Percentiles rank a stretch among this genome's conserved stretches.
Conservation (phyloP, 2,329 filamentous ascomycete genomes). For the Zopfia rhizophila region DNA sequence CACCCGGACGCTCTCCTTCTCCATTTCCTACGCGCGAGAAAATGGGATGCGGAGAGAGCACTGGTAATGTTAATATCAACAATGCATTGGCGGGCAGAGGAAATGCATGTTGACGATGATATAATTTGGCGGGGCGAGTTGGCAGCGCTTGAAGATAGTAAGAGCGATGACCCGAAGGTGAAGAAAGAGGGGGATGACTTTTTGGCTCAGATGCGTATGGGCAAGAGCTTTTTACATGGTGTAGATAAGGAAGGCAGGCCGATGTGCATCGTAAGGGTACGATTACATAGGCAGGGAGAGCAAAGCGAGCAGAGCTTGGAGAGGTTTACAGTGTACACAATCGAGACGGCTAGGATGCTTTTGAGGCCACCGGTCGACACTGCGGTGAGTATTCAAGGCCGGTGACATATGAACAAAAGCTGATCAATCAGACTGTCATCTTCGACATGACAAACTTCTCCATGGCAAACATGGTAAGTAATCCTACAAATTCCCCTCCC, state of each 20-base stretch:
- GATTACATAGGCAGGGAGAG: conserved; percentile 83
- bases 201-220: conserved; percentile 82
- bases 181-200: conserved; percentile 82
- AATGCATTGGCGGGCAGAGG: conserved; percentile 86
- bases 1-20: conserved; percentile 82
- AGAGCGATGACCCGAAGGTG: conserved; percentile 66
- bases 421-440: conserved; percentile 75
- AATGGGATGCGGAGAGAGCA: conserved; percentile 92
- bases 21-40: conserved; percentile 60
- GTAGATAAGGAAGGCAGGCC: conserved; percentile 85
- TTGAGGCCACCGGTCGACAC: conserved; percentile 85
- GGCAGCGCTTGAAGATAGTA: conserved; percentile 69
- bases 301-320: conserved; percentile 86
- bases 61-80: conserved; percentile 94
- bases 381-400: conserved; percentile 70
- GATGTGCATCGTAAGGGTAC: conserved; percentile 84
- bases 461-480: conserved; percentile 97
- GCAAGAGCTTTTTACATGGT: conserved; percentile 93
- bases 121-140: conserved; percentile 66
- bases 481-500: conserved; percentile 57
- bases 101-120: conserved; percentile 89
- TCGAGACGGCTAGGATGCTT: conserved; percentile 91
- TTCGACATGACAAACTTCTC: conserved; percentile 97
- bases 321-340: conserved; percentile 90
- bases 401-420: conserved; percentile 16